These are phyloP conservation scores for Hibiscus tridactylites DNA, from an alignment of 345 rosid genomes.

Conservation along the genomic window DNA sequence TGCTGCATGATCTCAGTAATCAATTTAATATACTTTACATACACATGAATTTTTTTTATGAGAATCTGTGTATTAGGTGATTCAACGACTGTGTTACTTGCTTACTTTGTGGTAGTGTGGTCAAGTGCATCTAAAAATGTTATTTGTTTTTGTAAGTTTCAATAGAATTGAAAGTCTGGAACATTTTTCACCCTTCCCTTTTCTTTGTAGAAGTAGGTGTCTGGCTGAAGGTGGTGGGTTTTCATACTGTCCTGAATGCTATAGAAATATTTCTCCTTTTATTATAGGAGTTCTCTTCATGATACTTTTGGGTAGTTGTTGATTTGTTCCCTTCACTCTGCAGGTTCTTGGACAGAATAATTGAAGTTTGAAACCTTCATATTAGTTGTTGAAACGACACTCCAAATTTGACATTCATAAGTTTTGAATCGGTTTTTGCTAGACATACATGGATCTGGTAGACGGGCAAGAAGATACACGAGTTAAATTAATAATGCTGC, in stretches of 20 bases:
- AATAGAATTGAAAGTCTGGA: neutral
- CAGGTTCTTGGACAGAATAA: constrained; percentile 1
- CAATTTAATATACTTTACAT: neutral
- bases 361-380: neutral
- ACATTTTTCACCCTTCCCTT: neutral
- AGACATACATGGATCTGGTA: neutral
- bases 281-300: neutral
- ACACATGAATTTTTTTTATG: too few species aligned
- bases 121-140: neutral
- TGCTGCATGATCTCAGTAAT: neutral
- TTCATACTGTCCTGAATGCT: neutral
- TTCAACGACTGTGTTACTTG: neutral
- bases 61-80: neutral
- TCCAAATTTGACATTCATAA: neutral
- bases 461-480: neutral
- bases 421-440: neutral
- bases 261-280: neutral
- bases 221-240: neutral
- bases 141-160: neutral
- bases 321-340: neutral
- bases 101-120: neutral
- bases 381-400: neutral
- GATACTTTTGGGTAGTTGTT: neutral
- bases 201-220: neutral
- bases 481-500: neutral